These are phyloP conservation scores for Crataegus laevigata DNA, from an alignment of 306 rosid species.

Conservation along the genomic window DNA sequence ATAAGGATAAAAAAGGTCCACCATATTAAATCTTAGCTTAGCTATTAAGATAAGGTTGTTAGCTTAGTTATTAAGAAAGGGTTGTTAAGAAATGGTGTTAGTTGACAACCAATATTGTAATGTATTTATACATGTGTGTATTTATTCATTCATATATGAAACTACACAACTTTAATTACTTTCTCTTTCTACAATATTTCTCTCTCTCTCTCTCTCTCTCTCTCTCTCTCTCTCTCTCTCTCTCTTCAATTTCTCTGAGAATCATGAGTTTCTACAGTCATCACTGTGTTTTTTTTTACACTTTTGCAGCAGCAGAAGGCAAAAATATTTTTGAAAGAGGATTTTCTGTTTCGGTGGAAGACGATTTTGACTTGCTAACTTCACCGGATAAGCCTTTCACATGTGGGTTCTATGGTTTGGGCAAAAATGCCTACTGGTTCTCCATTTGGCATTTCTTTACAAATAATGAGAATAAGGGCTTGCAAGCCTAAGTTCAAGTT, in stretches of 20 bases:
- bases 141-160: too few relatives aligned
- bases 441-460: constrained; percentile 1
- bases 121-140: too few relatives aligned
- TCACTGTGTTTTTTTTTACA: neutral
- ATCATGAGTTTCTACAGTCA: neutral
- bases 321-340: neutral
- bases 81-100: too few relatives aligned
- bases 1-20: neutral
- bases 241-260: too few relatives aligned
- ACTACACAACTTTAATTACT: too few relatives aligned
- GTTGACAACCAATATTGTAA: too few relatives aligned
- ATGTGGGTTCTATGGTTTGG: constrained; percentile 1
- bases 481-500: constrained; percentile 25
- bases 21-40: constrained; percentile 11
- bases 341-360: neutral
- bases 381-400: constrained; percentile 14
- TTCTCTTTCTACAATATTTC: too few relatives aligned
- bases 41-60: too few relatives aligned
- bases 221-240: too few relatives aligned
- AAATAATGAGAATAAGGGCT: constrained; percentile 12
- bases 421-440: constrained; percentile 15
- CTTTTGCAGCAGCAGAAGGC: neutral
- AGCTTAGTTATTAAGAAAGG: too few relatives aligned
- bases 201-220: too few relatives aligned
- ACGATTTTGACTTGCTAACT: neutral